Evolutionary conservation across 768 basidiomycete species (phyloP), one percentile per base, ranked within the genome.

Genomic region (Hydnum rufescens): DNA sequence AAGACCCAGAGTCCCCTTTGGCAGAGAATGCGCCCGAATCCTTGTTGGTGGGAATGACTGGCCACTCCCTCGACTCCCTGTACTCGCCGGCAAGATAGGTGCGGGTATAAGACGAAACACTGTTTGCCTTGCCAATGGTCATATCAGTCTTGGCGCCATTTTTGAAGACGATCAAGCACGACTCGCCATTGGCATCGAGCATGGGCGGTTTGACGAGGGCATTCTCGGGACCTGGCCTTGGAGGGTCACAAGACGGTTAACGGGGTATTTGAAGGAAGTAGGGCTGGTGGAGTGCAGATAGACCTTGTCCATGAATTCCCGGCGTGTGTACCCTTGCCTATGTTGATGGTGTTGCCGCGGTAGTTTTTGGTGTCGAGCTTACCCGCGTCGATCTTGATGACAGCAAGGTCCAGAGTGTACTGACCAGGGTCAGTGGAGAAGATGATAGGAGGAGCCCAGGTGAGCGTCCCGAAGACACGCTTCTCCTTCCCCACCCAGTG

Each of bases 251-350:
- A n/a, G n/a, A 54, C 53, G 54, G 34, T 55, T 46, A 36, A 16
- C 53, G 32, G 54, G 54, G 57, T 60, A 65, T 53, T 58, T 63
- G 58, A 59, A 25, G 49, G 48, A 31, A 23, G 57, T 42, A 5
- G 39, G 57, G 43, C 58, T 59, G 13, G 54, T 57, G 22, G 53
- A 49, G 52, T 53, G 47, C 42, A 23, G 52, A 49, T 8, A 53
- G 46, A 53, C 44, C 52, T 49, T 49, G 22, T 47, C 46, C 46
- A 49, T 53, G 52, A 53, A 53, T 49, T 53, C 49, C 49, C 19
- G 53, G 25, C 26, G 16, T 39, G 8, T 34, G 23, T 16, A n/a
- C 30, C 54, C 29, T 0, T 55, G 56, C 55, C 47, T 5, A 57
- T n/a, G 51, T 57, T 44, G 42, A 57, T 51, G 23, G 5, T 36